phyloP scores from a whole-genome alignment of 2,329 filamentous ascomycete genomes.

The Nannizzia gypsea region DNA sequence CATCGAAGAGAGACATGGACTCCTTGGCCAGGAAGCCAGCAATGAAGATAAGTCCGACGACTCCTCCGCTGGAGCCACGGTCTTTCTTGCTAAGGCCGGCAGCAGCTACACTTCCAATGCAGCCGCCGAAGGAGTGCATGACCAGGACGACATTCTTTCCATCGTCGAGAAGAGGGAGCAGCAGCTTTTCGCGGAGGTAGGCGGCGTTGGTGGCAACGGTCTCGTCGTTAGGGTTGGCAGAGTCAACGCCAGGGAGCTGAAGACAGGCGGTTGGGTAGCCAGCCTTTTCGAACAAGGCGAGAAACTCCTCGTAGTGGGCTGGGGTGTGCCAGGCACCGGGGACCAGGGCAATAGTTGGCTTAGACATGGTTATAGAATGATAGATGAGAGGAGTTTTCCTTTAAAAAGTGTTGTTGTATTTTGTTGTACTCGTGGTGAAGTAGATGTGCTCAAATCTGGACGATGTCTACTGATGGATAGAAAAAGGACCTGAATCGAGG shows the following conservation, averaged over 20 bases:
- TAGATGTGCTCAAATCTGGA: too few relatives aligned
- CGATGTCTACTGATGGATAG: background rate
- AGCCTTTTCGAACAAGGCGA: slow-evolving; percentile 19
- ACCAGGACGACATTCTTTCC: slow-evolving; percentile 28
- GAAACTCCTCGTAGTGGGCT: slow-evolving; percentile 19
- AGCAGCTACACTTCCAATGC: slow-evolving; percentile 21
- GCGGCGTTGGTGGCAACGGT: slow-evolving; percentile 21
- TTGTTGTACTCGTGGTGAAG: too few relatives aligned
- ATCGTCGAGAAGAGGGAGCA: slow-evolving; percentile 20
- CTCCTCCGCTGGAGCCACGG: slow-evolving; percentile 4
- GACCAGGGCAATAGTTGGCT: slow-evolving; percentile 27
- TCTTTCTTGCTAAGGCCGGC: slow-evolving; percentile 16
- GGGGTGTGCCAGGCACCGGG: slow-evolving; percentile 30
- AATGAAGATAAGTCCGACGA: slow-evolving; percentile 10
- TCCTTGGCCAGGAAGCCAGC: slow-evolving; percentile 7
- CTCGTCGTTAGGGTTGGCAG: slow-evolving; percentile 4
- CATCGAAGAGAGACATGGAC: background rate
- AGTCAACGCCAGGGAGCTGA: slow-evolving; percentile 12
- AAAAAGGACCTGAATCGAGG: background rate
- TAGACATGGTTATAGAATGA: slow-evolving; percentile 11
- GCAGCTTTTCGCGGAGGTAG: slow-evolving; percentile 18
- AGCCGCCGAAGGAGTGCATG: slow-evolving; percentile 28
- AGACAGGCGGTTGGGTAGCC: slow-evolving; percentile 20
- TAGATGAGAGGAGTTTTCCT: background rate
- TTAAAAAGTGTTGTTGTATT: background rate